Base-by-base conservation (phyloP, 108 stramenopile species). In the Craspedostauros australis region DNA sequence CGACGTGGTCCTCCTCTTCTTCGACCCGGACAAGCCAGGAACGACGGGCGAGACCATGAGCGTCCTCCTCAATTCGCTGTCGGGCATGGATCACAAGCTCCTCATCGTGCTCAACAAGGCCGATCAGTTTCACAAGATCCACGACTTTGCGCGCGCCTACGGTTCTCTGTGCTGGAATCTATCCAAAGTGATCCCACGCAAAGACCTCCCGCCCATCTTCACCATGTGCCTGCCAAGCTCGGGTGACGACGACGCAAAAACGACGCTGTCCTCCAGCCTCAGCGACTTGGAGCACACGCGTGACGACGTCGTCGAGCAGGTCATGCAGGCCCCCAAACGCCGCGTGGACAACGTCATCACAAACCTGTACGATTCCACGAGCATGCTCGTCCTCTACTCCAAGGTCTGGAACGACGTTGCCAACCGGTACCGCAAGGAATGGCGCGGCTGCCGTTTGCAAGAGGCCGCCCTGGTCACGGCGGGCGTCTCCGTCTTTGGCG, bases 121-220 rank as follows among this genome's bases (percentile, higher is more conserved):
- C 0, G 88, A 88, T 79, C 84, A 83, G 33, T 87, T 88, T 49
- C 66, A 86, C 45, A 88, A 79, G 60, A 97, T 99, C 44, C 97
- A 98, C 59, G 99, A 99, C 62, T 99, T 99, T 66, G 99, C 99
- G 11, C 73, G 99, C 20, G 97, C 99, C 20, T 99, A 98, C 62
- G 99, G 99, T 16, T 89, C 88, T 0, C 73, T 98, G 12, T 98
- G 99, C 74, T 99, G 99, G 99, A 98, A 98, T 77, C 70, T 99
- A 16, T 80, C 77, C 66, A 99, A 99, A 80, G 91, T 90, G 14
- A 93, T 91, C 41, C 86, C 82, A 0, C 60, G 82, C n/a, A 91
- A 97, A 63, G 99, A 99, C 68, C 61, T 99, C 23, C 99, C 99
- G 5, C 90, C 93, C 31, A 97, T 99, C 53, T 98, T 93, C 64